These are phyloP conservation scores for Samsoniella hepiali DNA, from an alignment of 2,329 filamentous ascomycete genomes.

Conservation along the genomic window DNA sequence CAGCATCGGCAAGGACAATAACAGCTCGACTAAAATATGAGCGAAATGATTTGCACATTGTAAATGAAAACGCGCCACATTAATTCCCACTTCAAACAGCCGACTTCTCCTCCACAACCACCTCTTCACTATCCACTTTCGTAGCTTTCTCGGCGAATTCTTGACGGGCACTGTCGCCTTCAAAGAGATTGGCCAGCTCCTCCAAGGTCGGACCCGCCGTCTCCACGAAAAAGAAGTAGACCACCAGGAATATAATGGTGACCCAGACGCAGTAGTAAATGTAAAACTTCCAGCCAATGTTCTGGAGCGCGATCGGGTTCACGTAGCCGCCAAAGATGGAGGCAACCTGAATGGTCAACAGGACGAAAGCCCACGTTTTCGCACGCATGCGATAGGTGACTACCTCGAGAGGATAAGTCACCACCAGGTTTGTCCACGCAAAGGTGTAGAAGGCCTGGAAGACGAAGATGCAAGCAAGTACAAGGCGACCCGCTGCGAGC, in stretches of 20 bases:
- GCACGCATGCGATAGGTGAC: constrained; percentile 42
- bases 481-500: constrained; percentile 32
- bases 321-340: constrained; percentile 39
- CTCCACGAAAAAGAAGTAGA: constrained; percentile 41
- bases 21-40: neutral
- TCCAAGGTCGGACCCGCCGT: constrained; percentile 37
- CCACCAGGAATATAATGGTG: constrained; percentile 34
- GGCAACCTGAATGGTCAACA: constrained; percentile 38
- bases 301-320: constrained; percentile 37
- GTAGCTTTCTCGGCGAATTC: constrained; percentile 20
- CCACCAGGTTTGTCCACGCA: constrained; percentile 42
- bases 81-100: neutral
- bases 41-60: neutral
- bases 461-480: constrained; percentile 41
- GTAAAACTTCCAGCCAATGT: constrained; percentile 41
- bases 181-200: constrained; percentile 30
- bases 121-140: constrained; percentile 20
- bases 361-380: constrained; percentile 40
- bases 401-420: constrained; percentile 42
- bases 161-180: constrained; percentile 20
- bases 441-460: constrained; percentile 42
- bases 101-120: constrained; percentile 14
- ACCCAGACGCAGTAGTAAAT: constrained; percentile 42
- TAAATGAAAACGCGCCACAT: neutral
- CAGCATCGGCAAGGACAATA: neutral